phyloP scores from a whole-genome alignment of 179 eudicot genomes.

The Corrigiola litoralis region DNA sequence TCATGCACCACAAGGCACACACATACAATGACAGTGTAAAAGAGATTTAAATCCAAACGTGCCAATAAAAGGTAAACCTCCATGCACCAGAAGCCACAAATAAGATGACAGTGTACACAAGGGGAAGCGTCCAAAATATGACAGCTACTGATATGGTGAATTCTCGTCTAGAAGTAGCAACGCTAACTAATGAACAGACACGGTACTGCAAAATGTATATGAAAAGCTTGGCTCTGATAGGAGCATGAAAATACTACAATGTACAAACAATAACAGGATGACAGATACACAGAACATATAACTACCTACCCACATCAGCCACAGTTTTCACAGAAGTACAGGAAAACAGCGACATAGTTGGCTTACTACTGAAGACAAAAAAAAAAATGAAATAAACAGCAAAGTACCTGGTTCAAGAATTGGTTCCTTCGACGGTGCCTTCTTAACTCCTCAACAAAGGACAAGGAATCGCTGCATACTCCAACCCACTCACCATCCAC shows the following conservation, averaged over 20 bases:
- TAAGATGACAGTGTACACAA: background rate
- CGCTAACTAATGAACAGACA: background rate
- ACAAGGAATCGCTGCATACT: conserved; percentile 48
- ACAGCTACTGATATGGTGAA: background rate
- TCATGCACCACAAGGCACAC: no score
- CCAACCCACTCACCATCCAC: conserved; percentile 90
- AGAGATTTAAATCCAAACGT: no score
- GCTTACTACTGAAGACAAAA: background rate
- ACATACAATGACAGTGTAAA: background rate
- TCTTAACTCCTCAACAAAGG: conserved; percentile 60
- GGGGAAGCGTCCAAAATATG: background rate
- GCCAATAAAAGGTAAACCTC: no score
- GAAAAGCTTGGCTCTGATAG: background rate
- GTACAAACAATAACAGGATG: background rate
- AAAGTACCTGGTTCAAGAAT: conserved; percentile 57
- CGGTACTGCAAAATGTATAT: no score
- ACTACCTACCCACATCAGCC: background rate
- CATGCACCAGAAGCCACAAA: background rate
- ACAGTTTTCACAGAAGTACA: no score
- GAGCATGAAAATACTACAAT: background rate
- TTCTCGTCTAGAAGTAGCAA: background rate
- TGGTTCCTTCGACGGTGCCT: conserved; percentile 50
- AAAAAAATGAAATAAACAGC: background rate
- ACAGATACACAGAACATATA: background rate
- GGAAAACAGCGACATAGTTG: no score